These are phyloP conservation scores for Tetrahymena malaccensis DNA, from an alignment of 73 alveolate genomes.

Conservation along the genomic window DNA sequence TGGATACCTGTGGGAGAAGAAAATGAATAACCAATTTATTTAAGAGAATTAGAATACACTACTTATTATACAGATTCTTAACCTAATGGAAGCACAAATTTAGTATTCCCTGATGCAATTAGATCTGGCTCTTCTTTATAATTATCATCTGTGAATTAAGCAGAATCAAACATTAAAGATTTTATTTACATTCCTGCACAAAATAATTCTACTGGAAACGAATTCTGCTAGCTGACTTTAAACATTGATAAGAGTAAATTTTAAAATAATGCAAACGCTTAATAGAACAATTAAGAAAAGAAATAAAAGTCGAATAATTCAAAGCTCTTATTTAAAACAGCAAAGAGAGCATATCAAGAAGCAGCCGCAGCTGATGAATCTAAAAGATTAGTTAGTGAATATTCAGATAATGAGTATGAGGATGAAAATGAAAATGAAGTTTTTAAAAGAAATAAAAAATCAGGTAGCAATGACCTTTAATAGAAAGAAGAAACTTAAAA, in stretches of 20 bases:
- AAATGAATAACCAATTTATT: not conserved
- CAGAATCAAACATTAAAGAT: not conserved
- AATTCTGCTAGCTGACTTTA: not conserved
- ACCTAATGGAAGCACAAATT: not conserved
- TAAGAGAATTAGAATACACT: not conserved
- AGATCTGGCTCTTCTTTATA: not conserved
- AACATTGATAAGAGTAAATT: too few species aligned
- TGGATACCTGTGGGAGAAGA: not conserved
- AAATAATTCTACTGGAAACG: not conserved
- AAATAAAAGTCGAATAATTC: too few species aligned
- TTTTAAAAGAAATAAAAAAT: too few species aligned
- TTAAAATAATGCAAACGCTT: too few species aligned
- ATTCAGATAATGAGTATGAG: too few species aligned
- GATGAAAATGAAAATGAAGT: too few species aligned
- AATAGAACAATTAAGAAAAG: too few species aligned
- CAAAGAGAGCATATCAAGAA: too few species aligned
- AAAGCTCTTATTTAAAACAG: too few species aligned
- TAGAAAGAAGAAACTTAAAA: not conserved
- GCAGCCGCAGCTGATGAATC: too few species aligned
- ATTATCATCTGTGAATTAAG: not conserved
- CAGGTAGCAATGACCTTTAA: not conserved
- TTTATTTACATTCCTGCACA: not conserved
- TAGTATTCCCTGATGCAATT: not conserved
- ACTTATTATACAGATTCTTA: not conserved
- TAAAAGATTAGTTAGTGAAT: too few species aligned